Base-by-base conservation (phyloP, 2,329 filamentous ascomycete genomes). In the Alternaria conjuncta region DNA sequence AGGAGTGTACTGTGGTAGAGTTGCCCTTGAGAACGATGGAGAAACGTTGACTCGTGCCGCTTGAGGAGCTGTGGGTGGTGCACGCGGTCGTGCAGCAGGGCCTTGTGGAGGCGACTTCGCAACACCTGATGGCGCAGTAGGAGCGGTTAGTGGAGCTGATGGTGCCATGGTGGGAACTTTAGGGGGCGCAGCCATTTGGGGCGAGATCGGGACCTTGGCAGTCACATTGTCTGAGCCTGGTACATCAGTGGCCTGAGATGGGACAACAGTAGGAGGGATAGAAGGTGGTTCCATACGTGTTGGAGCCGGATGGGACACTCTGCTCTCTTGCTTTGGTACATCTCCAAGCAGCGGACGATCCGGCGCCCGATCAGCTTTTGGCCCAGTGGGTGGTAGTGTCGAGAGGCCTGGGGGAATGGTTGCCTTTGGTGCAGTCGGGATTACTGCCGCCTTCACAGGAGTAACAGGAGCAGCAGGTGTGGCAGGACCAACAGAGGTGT, bases 321-420 rank as follows among this genome's bases (percentile, higher is more conserved):
- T 71, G 10, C 18, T 60, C 7, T 78, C 74, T 57, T 73, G 70
- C 20, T 41, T 54, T 25, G 71, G 60, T 28, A 44, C 59, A 15
- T 79, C 75, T 15, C 56, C 58, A 23, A 63, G 26, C 47, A 66
- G 26, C 45, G 65, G 68, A 55, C 77, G 73, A 49, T 80, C 79
- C 9, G 65, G 55, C 12, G 70, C 50, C 36, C 80, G 71, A 47
- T 79, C 77, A 21, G 80, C 79, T 61, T 80, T 82, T 5, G 80
- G 81, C 51, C 78, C 82, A 32, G 79, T 77, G n/a, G 82, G 81
- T 10, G 80, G 77, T 51, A 73, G 65, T n/a, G 61, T 65, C 3
- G 70, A 62, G 13, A 79, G 70, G 6, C 78, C 79, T 57, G 79
- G 76, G 5, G 82, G 80, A 11, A 81, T 78, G 20, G 68, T 78